A percentile compares a stretch with the other conserved stretches of the same genome.
These are phyloP conservation scores for Sugiyamaella lignohabitans DNA, from an alignment of 805 yeast species.

Conservation along the genomic window DNA sequence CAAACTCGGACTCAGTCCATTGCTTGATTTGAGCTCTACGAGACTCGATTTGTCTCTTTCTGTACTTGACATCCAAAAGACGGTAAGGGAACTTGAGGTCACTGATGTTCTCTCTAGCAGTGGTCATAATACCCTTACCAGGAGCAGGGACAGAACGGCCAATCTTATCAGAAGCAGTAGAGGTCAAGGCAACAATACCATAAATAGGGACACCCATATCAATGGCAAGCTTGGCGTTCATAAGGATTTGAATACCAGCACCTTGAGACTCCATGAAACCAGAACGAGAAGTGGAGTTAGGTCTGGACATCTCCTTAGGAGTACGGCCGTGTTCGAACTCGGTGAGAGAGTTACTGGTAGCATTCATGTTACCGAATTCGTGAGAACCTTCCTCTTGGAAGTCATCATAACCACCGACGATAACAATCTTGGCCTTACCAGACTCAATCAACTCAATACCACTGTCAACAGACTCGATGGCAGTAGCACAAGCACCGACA, in stretches of 20 bases:
- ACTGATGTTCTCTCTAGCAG: constrained; percentile 91
- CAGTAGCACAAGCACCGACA: constrained; percentile 99
- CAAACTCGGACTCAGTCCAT: constrained; percentile 82
- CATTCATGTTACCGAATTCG: constrained; percentile 98
- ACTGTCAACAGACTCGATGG: constrained; percentile 92
- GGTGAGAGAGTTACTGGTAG: constrained; percentile 82
- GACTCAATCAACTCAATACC: constrained; percentile 91
- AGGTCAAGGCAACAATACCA: constrained; percentile 88
- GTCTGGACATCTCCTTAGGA: constrained; percentile 98
- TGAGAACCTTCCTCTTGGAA: constrained; percentile 98
- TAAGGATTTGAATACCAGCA: constrained; percentile 94
- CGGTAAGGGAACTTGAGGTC: constrained; percentile 72
- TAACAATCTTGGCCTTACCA: constrained; percentile 92
- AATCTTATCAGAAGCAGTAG: constrained; percentile 97
- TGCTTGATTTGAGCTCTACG: constrained; percentile 70
- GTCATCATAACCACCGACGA: constrained; percentile 99
- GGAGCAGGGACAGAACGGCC: constrained; percentile 99
- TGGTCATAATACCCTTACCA: constrained; percentile 98
- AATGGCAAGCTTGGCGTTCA: constrained; percentile 90
- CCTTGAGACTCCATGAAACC: constrained; percentile 99
- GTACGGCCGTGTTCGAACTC: constrained; percentile 96
- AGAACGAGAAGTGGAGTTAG: constrained; percentile 89
- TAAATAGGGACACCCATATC: constrained; percentile 99
- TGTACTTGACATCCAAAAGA: constrained; percentile 82
- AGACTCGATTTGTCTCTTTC: constrained; percentile 80